Evolutionary conservation across 176 grass and related monocot species (phyloP).

Genomic region (Zoysia pacifica): DNA sequence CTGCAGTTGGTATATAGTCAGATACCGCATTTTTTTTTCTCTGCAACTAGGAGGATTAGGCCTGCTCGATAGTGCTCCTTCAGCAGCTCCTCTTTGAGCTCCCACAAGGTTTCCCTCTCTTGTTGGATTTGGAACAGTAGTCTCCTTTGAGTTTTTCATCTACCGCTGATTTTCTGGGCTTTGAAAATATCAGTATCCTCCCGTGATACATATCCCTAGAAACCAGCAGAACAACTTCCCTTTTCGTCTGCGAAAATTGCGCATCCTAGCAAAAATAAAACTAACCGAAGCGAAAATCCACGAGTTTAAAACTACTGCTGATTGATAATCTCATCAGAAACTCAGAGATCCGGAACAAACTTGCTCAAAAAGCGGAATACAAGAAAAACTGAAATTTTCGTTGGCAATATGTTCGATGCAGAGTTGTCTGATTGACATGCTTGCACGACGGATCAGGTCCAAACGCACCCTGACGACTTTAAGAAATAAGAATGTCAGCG

Average conservation of each 20-base stretch:
- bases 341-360: background rate
- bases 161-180: background rate
- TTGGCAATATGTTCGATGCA: background rate
- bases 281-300: background rate
- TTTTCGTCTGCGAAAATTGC: background rate
- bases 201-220: background rate
- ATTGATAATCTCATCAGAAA: background rate
- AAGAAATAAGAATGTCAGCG: background rate
- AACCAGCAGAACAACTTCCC: background rate
- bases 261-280: background rate
- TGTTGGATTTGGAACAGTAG: background rate
- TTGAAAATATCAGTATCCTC: background rate
- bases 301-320: background rate
- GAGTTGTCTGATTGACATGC: background rate
- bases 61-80: background rate
- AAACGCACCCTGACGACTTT: conserved; percentile 1
- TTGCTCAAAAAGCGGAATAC: background rate
- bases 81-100: background rate
- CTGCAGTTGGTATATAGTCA: background rate
- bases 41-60: background rate
- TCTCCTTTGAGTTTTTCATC: background rate
- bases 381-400: background rate
- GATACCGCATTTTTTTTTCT: background rate
- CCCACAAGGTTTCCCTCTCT: too few species aligned
- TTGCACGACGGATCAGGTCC: background rate